A percentile compares a stretch with the other conserved stretches of the same genome.
These are phyloP conservation scores for Zasmidium citrigriseum DNA, from an alignment of 2,329 filamentous ascomycete genomes.

Conservation along the genomic window DNA sequence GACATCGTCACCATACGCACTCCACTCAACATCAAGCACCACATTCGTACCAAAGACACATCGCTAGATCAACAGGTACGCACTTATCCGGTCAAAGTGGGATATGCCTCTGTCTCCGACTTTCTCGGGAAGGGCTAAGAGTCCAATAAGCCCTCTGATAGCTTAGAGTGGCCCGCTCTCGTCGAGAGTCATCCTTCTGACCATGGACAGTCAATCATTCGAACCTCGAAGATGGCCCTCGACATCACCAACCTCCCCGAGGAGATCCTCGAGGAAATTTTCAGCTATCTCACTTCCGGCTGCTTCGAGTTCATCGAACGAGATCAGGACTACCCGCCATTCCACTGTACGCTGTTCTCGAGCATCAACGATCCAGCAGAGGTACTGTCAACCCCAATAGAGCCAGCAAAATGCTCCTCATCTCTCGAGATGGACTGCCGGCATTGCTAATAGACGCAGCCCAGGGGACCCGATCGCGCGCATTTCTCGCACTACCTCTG, in stretches of 20 bases:
- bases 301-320: background rate
- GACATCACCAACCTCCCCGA: background rate
- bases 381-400: background rate
- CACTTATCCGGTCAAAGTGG: background rate
- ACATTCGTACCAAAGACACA: background rate
- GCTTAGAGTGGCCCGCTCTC: too few relatives aligned
- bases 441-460: background rate
- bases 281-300: background rate
- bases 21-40: background rate
- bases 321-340: too few relatives aligned
- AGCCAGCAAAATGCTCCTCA: background rate
- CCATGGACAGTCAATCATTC: too few relatives aligned
- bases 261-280: background rate
- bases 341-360: too few relatives aligned
- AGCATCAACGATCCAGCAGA: background rate
- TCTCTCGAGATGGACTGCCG: background rate
- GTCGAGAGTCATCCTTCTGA: too few relatives aligned
- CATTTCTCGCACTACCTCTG: background rate
- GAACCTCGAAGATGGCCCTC: background rate
- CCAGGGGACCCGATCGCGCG: background rate
- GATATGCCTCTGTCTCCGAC: background rate
- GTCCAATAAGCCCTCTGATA: background rate
- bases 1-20: background rate
- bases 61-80: background rate
- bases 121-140: background rate